Base-by-base conservation (phyloP, 2,329 filamentous ascomycete species). In the Calonectria montana region DNA sequence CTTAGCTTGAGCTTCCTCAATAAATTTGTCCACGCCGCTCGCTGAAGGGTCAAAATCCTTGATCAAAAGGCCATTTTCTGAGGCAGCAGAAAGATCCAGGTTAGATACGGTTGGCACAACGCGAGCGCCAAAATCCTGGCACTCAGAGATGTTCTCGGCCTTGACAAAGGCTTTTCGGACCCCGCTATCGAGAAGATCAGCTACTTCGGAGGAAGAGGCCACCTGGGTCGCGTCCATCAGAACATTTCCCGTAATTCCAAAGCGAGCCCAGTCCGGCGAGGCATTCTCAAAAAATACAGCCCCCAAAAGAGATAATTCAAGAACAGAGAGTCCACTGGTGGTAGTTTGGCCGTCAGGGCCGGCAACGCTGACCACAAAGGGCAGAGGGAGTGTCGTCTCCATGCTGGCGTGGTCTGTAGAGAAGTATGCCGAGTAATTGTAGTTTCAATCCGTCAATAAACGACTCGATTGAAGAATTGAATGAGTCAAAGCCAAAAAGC, bases 151-250 rank as follows among this genome's bases (percentile, higher is more conserved):
- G 81, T 95, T 93, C 69, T 91, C 88, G 59, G 92, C 89, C 21
- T 89, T 89, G 63, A 98, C 94, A 82, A 98, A 97, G 73, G 97
- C 93, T 81, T 93, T 97, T 65, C 92, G 90, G 8, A 95, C 95
- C 71, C 97, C 97, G 74, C 92, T 90, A 82, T 99, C 94, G 68
- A 99, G 91, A 41, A 98, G 88, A 57, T 93, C 90, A 66, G 96
- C 85, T 41, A 98, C 87, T 74, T 97, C 93, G 76, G 95, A 93
- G 67, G 87, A 86, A 13, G 91, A 91, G 37, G 89, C 83, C 45
- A 98, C 87, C 25, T 85, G 85, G 5, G 94, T 93, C 63, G 92
- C 95, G 78, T 98, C 94, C 76, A 98, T 90, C 82, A 94, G 95
- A 75, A 94, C 90, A 75, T 88, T 86, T 74, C 89, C 88, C 39